Evolutionary conservation across 2,329 filamentous ascomycete species (phyloP).

Genomic region (Calycina marina): DNA sequence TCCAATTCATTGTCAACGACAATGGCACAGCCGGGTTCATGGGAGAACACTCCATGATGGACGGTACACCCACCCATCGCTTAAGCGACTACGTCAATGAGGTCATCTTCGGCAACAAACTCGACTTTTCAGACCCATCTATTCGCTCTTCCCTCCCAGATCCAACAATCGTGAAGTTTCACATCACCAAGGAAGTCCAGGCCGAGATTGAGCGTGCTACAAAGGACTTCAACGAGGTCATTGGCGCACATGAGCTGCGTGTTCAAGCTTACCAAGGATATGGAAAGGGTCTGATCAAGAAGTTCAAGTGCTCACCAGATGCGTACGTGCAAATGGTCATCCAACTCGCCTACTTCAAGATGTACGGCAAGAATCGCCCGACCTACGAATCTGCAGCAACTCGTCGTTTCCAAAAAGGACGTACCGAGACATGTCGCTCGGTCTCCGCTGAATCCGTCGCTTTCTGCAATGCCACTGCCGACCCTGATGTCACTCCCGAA

Average conservation of each 20-base stretch:
- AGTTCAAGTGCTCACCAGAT: slow-evolving; percentile 96
- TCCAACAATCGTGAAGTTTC: slow-evolving; percentile 63
- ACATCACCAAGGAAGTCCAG: slow-evolving; percentile 58
- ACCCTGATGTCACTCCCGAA: slow-evolving; percentile 47
- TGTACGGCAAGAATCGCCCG: slow-evolving; percentile 94
- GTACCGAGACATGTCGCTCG: slow-evolving; percentile 87
- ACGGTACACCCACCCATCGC: slow-evolving; percentile 92
- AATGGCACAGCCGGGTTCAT: slow-evolving; percentile 96
- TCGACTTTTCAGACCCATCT: slow-evolving; percentile 69
- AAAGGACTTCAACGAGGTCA: slow-evolving; percentile 66
- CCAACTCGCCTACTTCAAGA: slow-evolving; percentile 95
- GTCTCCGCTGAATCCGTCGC: slow-evolving; percentile 85
- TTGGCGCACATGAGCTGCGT: slow-evolving; percentile 75
- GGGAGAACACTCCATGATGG: slow-evolving; percentile 99
- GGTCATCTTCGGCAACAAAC: slow-evolving; percentile 84
- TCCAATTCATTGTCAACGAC: slow-evolving; percentile 96
- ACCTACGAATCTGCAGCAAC: slow-evolving; percentile 96
- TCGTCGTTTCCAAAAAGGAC: slow-evolving; percentile 87
- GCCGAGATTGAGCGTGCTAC: slow-evolving; percentile 66
- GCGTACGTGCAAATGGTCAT: slow-evolving; percentile 98
- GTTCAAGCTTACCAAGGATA: slow-evolving; percentile 96
- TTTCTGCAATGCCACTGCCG: slow-evolving; percentile 79
- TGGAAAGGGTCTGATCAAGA: slow-evolving; percentile 97
- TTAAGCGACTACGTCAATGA: slow-evolving; percentile 91
- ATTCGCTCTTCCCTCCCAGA: slow-evolving; percentile 76